Conservation (phyloP, 2,329 filamentous ascomycete genomes). For the Hymenoscyphus scutula region DNA sequence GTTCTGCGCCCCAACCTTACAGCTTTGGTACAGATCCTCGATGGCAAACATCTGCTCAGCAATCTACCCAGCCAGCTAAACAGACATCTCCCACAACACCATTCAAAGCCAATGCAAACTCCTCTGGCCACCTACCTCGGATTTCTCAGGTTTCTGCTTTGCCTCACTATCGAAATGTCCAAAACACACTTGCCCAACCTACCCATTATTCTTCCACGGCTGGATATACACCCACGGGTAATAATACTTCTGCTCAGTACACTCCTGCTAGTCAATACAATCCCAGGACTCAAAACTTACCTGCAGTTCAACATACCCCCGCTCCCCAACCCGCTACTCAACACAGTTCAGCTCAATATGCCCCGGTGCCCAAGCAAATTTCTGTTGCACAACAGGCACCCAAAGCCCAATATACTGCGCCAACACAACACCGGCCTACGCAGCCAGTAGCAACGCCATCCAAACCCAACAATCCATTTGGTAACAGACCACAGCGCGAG, state of each 20-base stretch:
- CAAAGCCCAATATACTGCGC: conserved; percentile 17
- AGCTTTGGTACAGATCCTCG: conserved; percentile 35
- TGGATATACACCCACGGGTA: background rate
- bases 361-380: conserved; percentile 4
- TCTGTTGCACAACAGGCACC: background rate
- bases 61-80: conserved; percentile 9
- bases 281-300: background rate
- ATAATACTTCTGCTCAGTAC: background rate
- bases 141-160: background rate
- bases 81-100: background rate
- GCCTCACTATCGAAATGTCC: conserved; percentile 14
- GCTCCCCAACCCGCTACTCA: background rate
- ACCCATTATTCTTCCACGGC: background rate
- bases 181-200: background rate
- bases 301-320: background rate
- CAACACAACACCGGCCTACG: conserved; percentile 22
- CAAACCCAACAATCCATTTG: conserved; percentile 31
- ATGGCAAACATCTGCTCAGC: conserved; percentile 17
- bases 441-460: conserved; percentile 16
- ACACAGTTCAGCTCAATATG: conserved; percentile 6
- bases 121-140: background rate
- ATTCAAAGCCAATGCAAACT: conserved; percentile 2
- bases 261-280: background rate
- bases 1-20: conserved; percentile 28
- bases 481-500: conserved; percentile 21